These are phyloP conservation scores for Bruguiera gymnorhiza DNA, from an alignment of 345 rosid species.

Conservation along the genomic window DNA sequence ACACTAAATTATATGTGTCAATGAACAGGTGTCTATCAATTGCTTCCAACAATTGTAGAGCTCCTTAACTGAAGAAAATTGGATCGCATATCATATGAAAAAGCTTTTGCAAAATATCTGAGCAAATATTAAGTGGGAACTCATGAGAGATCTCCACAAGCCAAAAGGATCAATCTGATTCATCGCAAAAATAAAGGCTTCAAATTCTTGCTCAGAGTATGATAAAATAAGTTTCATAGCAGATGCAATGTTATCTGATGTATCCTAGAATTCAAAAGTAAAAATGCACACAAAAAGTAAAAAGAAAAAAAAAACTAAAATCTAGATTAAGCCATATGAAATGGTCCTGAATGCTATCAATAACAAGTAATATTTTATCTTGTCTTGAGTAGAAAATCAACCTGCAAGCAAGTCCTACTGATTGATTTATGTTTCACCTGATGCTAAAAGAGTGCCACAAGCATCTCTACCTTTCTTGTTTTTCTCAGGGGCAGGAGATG, in stretches of 20 bases:
- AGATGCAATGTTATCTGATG: background rate
- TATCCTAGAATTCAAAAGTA: background rate
- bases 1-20: no score
- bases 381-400: background rate
- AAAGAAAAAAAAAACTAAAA: background rate
- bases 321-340: background rate
- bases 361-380: background rate
- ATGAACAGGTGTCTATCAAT: no score
- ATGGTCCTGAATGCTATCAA: background rate
- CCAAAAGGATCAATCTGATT: no score
- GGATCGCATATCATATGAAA: background rate
- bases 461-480: constrained; percentile 55
- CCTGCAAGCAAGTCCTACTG: background rate
- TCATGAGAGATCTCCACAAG: no score
- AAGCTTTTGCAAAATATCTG: background rate
- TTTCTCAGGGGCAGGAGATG: constrained; percentile 66
- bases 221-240: background rate
- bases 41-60: no score
- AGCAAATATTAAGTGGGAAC: no score
- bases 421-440: background rate
- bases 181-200: no score
- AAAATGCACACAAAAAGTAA: no score
- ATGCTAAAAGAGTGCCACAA: background rate
- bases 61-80: background rate
- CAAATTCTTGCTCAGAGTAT: no score